Evolutionary conservation across 116 monocot species (phyloP).

Genomic region (Iris pallida): DNA sequence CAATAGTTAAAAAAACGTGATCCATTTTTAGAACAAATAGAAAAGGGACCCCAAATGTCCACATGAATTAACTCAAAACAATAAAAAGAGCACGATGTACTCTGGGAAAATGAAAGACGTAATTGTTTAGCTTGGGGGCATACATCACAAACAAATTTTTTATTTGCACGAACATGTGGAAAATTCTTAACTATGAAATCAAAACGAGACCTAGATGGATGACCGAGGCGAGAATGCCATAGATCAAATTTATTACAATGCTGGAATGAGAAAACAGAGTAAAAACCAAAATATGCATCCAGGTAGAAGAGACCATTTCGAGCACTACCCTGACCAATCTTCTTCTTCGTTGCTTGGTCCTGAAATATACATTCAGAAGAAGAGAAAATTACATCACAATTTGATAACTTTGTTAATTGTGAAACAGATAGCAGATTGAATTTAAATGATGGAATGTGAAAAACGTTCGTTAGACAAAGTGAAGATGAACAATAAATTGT

Average conservation of each 20-base stretch:
- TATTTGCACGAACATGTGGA: too few relatives aligned
- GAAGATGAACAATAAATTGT: background rate
- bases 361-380: too few relatives aligned
- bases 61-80: background rate
- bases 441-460: slow-evolving; percentile 1
- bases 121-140: background rate
- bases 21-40: background rate
- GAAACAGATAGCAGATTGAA: background rate
- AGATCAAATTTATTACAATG: background rate
- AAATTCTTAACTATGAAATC: too few relatives aligned
- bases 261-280: background rate
- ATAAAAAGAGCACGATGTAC: background rate
- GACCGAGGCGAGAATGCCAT: background rate
- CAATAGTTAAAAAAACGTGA: background rate
- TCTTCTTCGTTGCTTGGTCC: too few relatives aligned
- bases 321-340: too few relatives aligned
- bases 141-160: background rate
- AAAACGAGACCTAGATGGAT: background rate
- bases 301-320: too few relatives aligned
- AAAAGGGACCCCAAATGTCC: background rate
- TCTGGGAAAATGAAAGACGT: background rate
- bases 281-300: background rate
- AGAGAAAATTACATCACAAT: too few relatives aligned
- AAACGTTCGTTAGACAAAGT: background rate
- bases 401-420: too few relatives aligned